These are phyloP conservation scores for Ilex paraguariensis DNA, from an alignment of 305 asterid genomes.

Conservation along the genomic window DNA sequence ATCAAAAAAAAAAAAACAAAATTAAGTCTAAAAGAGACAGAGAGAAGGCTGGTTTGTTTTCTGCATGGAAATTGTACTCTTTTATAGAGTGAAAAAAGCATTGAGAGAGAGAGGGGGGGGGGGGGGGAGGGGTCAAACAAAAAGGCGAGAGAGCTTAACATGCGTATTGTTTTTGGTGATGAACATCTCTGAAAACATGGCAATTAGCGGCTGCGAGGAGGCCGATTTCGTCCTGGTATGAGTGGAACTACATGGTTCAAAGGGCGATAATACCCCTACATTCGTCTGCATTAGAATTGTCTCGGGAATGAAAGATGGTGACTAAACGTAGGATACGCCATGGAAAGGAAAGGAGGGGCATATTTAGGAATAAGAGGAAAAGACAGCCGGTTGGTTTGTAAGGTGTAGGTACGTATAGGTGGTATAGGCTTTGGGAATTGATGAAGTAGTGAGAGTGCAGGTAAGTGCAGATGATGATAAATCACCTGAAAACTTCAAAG, in stretches of 20 bases:
- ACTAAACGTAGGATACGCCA: constrained; percentile 7
- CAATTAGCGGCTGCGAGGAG: constrained; percentile 45
- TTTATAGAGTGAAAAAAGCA: constrained; percentile 8
- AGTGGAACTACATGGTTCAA: constrained; percentile 32
- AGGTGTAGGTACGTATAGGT: too few relatives aligned
- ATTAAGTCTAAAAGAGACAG: not conserved
- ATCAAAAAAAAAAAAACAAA: too few relatives aligned
- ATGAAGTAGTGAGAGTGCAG: too few relatives aligned
- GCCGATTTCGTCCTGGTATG: not conserved
- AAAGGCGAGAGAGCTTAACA: constrained; percentile 32
- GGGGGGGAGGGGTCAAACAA: constrained; percentile 27
- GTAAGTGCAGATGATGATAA: too few relatives aligned
- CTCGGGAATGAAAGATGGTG: constrained; percentile 62
- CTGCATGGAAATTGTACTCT: constrained; percentile 24
- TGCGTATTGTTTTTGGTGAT: constrained; percentile 87
- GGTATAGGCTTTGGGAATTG: too few relatives aligned
- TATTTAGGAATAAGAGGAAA: too few relatives aligned
- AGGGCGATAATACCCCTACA: constrained; percentile 51
- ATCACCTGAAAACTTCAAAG: too few relatives aligned
- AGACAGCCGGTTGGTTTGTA: too few relatives aligned
- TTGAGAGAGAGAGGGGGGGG: too few relatives aligned
- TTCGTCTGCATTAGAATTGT: constrained; percentile 26
- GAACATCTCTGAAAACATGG: constrained; percentile 82
- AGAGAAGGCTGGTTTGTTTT: not conserved
- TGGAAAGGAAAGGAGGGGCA: constrained; percentile 22